These are phyloP conservation scores for Candida ovalis DNA, from an alignment of 805 yeast species.

Conservation along the genomic window DNA sequence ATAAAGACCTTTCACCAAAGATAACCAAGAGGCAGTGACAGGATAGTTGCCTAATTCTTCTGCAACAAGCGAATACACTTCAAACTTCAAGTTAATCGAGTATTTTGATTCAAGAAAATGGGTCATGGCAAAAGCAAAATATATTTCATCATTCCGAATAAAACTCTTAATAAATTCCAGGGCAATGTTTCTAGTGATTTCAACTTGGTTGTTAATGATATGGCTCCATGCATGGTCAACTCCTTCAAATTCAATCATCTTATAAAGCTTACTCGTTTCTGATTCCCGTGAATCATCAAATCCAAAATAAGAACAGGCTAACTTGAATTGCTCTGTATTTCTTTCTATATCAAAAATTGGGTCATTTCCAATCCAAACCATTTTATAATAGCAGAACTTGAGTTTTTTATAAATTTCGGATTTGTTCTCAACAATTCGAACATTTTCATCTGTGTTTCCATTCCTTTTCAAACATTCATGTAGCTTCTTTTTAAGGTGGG, in stretches of 20 bases:
- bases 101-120: not conserved
- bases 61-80: conserved; percentile 1
- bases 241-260: not conserved
- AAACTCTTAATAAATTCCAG: not conserved
- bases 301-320: not conserved
- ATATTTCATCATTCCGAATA: not conserved
- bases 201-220: not conserved
- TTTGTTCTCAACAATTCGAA: not conserved
- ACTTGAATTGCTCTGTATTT: not conserved
- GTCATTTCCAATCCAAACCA: not conserved
- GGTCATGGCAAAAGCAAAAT: conserved; percentile 1
- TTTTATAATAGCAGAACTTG: not conserved
- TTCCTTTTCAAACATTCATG: not conserved
- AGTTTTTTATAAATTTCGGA: not conserved
- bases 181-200: not conserved
- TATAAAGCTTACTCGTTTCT: not conserved
- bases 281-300: not conserved
- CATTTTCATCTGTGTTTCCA: not conserved
- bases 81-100: not conserved
- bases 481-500: not conserved
- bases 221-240: not conserved
- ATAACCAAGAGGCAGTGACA: not conserved
- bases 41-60: conserved; percentile 1
- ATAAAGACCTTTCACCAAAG: not conserved
- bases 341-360: not conserved